Base-by-base conservation (phyloP, 208 protist genomes). In the Crithidia brevicula region DNA sequence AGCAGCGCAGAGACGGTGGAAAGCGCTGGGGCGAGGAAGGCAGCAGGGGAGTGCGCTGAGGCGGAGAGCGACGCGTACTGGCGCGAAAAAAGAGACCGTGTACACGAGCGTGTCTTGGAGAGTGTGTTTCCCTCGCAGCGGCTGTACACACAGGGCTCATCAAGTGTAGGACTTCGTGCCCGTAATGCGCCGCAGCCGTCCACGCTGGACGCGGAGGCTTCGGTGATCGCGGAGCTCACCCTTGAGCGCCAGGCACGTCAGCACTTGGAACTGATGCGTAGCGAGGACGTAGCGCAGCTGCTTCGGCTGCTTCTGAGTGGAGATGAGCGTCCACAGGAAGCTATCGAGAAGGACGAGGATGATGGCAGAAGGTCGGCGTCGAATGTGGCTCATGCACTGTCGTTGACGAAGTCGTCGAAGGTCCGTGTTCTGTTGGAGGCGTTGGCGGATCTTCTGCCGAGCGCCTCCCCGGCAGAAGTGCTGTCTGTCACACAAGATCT, bases 361-460 rank as follows among this genome's bases (percentile, higher is more conserved):
- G n/a, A n/a, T n/a, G n/a, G n/a, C n/a, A n/a, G n/a, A n/a, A n/a
- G n/a, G n/a, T n/a, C n/a, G n/a, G n/a, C n/a, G n/a, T n/a, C n/a
- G n/a, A n/a, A n/a, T n/a, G n/a, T n/a, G n/a, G n/a, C n/a, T n/a
- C n/a, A n/a, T n/a, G n/a, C n/a, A n/a, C n/a, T n/a, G 36, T 40
- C 36, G 36, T 13, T 13, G 36, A 36, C 16, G 28, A 22, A 18
- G 4, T 5, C 2, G 6, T 11, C 61, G 30, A 36, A 60, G 2
- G 54, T 47, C 15, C 54, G 70, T 11, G 30, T 76, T 0, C 22
- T 76, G 18, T 36, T 70, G 16, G 52, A 64, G 7, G 65, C 67
- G 7, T 34, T 79, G 7, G 43, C 36, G 7, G 77, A 83, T 28
- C 27, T 83, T 46, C 63, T 83, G 45, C 77, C 77, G 28, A 76